These are phyloP conservation scores for Kuraishia ogatae DNA, from an alignment of 805 yeast genomes.

Conservation along the genomic window DNA sequence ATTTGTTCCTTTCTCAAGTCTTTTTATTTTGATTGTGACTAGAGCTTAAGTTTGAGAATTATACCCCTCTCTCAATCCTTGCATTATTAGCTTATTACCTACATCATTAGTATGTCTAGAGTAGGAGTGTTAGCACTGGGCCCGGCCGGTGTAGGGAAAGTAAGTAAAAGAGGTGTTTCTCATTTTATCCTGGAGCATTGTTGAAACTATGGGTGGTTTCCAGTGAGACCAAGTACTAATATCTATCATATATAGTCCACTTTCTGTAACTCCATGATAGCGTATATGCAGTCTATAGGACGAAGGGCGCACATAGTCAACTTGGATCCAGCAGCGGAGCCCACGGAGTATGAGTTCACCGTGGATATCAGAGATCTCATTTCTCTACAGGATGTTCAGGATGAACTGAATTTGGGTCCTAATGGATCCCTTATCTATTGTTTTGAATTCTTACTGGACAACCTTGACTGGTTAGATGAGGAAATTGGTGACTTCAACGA, in stretches of 20 bases:
- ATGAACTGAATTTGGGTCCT: constrained; percentile 87
- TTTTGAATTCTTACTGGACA: constrained; percentile 82
- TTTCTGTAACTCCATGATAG: constrained; percentile 79
- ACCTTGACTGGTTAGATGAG: constrained; percentile 95
- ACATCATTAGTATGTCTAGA: constrained; percentile 57
- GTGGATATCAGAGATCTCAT: constrained; percentile 88
- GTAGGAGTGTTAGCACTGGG: constrained; percentile 92
- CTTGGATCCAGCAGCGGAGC: constrained; percentile 95
- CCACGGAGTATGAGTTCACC: constrained; percentile 84
- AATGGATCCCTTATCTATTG: constrained; percentile 92
- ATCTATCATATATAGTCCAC: constrained; percentile 39
- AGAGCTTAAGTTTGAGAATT: too few species aligned
- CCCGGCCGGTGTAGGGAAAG: constrained; percentile 96
- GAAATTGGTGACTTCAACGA: constrained; percentile 94
- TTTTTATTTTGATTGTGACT: too few species aligned
- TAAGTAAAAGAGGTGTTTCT: constrained; percentile 9
- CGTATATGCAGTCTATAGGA: constrained; percentile 85
- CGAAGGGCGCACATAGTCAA: constrained; percentile 93
- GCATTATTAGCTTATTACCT: not conserved
- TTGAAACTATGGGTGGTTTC: too few species aligned
- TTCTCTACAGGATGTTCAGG: constrained; percentile 90
- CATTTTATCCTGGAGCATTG: too few species aligned
- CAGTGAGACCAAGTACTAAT: not conserved
- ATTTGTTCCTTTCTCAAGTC: too few species aligned
- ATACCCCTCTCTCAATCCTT: too few species aligned